phyloP scores from a whole-genome alignment of 495 filamentous ascomycete species.

The Amorphotheca resinae region DNA sequence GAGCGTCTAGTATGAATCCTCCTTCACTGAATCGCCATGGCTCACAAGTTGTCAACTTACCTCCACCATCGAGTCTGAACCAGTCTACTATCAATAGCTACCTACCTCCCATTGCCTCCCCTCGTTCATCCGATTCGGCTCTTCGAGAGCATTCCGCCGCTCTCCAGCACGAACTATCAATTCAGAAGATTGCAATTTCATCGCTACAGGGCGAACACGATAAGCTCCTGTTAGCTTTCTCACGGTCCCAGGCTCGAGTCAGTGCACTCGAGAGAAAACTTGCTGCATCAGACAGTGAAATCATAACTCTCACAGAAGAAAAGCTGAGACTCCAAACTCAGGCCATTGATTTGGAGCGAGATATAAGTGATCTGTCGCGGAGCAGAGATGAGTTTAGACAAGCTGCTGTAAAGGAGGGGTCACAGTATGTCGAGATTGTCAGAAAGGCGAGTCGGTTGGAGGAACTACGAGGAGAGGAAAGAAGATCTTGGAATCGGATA shows the following conservation, averaged over 20 bases:
- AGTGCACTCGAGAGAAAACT: constrained; percentile 35
- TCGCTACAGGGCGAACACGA: constrained; percentile 35
- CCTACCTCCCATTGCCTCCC: constrained; percentile 11
- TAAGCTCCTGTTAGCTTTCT: constrained; percentile 30
- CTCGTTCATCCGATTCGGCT: constrained; percentile 18
- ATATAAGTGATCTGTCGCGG: constrained; percentile 29
- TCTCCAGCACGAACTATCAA: constrained; percentile 36
- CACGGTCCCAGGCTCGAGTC: constrained; percentile 30
- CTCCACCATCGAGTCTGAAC: constrained; percentile 4
- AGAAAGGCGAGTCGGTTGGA: constrained; percentile 32
- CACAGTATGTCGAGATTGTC: constrained; percentile 36
- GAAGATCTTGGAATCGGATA: constrained; percentile 28
- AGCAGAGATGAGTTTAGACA: constrained; percentile 29
- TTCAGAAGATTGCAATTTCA: constrained; percentile 34
- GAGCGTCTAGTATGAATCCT: constrained; percentile 18
- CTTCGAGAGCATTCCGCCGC: constrained; percentile 31
- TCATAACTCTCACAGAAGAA: constrained; percentile 33
- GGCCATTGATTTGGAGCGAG: constrained; percentile 26
- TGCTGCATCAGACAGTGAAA: constrained; percentile 32
- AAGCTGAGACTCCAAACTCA: constrained; percentile 28
- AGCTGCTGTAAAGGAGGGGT: constrained; percentile 24
- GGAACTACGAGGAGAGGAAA: constrained; percentile 25
- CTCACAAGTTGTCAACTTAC: constrained; percentile 8
- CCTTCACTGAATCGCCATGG: constrained; percentile 16
- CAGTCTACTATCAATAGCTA: constrained; percentile 5